Evolutionary conservation across 169 alveolate species (phyloP).

Genomic region (Toxoplasma gondii): DNA sequence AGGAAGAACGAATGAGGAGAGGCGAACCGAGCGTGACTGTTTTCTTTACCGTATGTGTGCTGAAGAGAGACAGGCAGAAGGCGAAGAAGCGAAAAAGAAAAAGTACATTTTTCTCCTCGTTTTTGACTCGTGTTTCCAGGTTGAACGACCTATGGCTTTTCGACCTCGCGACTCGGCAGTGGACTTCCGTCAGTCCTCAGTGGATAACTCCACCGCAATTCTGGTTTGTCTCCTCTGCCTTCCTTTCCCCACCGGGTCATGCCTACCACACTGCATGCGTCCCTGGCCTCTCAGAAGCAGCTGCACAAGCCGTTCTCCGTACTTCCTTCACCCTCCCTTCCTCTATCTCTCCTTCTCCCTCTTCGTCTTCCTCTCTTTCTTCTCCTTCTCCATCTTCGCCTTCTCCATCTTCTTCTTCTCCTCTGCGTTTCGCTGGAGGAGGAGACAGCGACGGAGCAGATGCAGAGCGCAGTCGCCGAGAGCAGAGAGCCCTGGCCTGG

Average conservation of each 20-base stretch:
- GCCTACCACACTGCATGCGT: slow-evolving; percentile 18
- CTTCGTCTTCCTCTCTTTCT: too few species aligned
- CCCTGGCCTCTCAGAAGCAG: not conserved
- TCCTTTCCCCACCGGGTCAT: not conserved
- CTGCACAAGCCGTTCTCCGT: not conserved
- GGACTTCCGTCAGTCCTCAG: not conserved
- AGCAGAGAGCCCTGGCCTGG: not conserved
- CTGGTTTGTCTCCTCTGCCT: slow-evolving; percentile 1
- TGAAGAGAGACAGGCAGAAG: too few species aligned
- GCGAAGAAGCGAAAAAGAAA: too few species aligned
- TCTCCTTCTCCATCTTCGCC: too few species aligned
- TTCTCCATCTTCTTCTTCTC: not conserved
- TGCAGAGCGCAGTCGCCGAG: not conserved
- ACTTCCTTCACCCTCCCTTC: not conserved
- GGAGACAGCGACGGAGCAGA: not conserved
- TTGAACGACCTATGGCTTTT: slow-evolving; percentile 3
- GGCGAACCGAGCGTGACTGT: too few species aligned
- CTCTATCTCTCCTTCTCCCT: too few species aligned
- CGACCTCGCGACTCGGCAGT: not conserved
- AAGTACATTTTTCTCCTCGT: too few species aligned
- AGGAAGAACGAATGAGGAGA: not conserved
- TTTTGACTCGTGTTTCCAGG: not conserved
- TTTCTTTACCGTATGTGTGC: too few species aligned
- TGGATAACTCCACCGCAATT: not conserved
- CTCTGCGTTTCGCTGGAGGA: not conserved